A percentile compares a stretch with the other conserved stretches of the same genome.
Conservation (phyloP, 169 alveolate species). For the Pseudocohnilembus persalinus region DNA sequence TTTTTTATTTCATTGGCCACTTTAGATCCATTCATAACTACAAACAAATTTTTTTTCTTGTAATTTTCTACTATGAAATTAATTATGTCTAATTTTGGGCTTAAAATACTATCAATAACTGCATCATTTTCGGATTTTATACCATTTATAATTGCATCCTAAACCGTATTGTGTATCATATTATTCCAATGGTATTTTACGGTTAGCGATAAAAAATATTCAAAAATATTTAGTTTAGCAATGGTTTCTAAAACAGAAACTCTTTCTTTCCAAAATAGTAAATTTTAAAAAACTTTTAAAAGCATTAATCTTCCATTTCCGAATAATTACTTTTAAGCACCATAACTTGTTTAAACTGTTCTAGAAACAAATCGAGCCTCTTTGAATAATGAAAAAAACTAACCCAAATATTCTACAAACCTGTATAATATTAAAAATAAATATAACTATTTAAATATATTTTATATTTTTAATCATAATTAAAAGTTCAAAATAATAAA, state of each 20-base stretch:
- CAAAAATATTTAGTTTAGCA: background rate
- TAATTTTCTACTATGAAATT: background rate
- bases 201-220: background rate
- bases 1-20: background rate
- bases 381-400: no score
- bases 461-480: no score
- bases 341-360: no score
- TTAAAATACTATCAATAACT: background rate
- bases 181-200: background rate
- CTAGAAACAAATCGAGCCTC: no score
- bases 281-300: no score
- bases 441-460: no score
- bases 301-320: background rate
- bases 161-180: background rate
- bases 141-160: background rate
- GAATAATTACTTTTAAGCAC: no score
- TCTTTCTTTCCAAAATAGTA: background rate
- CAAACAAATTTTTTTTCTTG: no score
- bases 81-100: background rate
- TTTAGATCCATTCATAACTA: background rate
- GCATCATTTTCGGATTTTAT: background rate
- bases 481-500: no score
- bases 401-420: no score
- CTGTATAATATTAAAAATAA: no score
- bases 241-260: background rate